Base-by-base conservation (phyloP, 202 grass and related monocot genomes). In the Digitaria exilis region DNA sequence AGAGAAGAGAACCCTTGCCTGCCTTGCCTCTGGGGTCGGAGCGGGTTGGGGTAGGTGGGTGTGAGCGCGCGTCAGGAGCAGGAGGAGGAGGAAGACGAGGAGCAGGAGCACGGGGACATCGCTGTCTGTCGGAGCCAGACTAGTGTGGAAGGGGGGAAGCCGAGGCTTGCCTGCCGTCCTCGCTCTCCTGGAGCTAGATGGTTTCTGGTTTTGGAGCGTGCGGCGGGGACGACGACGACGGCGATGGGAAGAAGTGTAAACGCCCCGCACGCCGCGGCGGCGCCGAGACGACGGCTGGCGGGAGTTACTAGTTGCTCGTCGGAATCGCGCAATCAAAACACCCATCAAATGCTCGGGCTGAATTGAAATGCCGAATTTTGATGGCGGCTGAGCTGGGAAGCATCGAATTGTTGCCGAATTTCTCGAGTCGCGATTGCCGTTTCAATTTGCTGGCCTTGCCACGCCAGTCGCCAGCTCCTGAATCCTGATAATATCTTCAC, bases 31-130 rank as follows among this genome's bases (percentile, higher is more conserved):
- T 67, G 34, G 32, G 64, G 64, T 67, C 64, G 64, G 64, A 57
- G 73, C 7, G n/a, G 22, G 37, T 72, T 21, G 8, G 37, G 56
- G 45, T 77, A 77, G 75, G 75, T 77, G 75, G 75, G 75, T 77
- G 75, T 77, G 75, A 77, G 74, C 74, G 55, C 52, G 65, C 42
- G 42, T 24, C n/a, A 13, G 29, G 8, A 17, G 59, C 55, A 4
- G 55, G 22, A 29, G 69, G 42, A 73, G 9, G 46, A 51, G 12
- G 26, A 51, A 7, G 22, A 71, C 25, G 41, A 31, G 44, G 41
- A 49, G 70, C 28, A 76, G 52, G 54, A 25, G 51, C 73, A 76
- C 52, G 73, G 54, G 16, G 73, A 43, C 73, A 19, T 76, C 73
- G 54, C 74, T 77, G 24, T 77, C 74, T 35, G 21, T 1, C 5